Percentiles rank a stretch among this genome's conserved stretches.
phyloP scores from a whole-genome alignment of 1,139 yeast genomes.

The Kurtzmaniella quercitrusa region DNA sequence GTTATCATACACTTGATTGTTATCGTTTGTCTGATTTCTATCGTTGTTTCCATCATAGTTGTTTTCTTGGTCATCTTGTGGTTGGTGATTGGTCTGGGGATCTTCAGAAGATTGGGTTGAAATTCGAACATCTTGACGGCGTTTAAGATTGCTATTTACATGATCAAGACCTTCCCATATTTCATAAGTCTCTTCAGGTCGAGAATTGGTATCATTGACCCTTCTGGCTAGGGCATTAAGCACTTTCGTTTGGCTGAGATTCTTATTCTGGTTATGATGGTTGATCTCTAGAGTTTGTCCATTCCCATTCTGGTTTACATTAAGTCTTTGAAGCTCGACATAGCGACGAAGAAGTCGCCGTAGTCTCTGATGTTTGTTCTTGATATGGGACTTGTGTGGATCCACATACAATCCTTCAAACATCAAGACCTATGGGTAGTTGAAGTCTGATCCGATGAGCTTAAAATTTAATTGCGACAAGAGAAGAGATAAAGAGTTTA shows the following conservation, averaged over 20 bases:
- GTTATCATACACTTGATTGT: conserved; percentile 9
- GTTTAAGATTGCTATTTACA: conserved; percentile 12
- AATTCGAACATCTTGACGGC: conserved; percentile 5
- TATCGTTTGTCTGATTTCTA: conserved; percentile 1
- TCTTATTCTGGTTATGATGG: too few species aligned
- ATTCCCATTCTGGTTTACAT: too few species aligned
- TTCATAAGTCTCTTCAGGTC: conserved; percentile 37
- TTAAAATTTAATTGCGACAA: neutral
- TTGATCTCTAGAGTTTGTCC: too few species aligned
- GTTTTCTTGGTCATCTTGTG: neutral
- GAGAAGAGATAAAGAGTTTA: neutral
- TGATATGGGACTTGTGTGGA: conserved; percentile 10
- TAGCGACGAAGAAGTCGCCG: conserved; percentile 16
- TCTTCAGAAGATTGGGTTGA: neutral
- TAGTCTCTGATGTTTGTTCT: conserved; percentile 13
- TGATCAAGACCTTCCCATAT: conserved; percentile 28
- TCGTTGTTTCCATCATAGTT: neutral
- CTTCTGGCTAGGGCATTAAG: neutral
- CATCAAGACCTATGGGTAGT: conserved; percentile 9
- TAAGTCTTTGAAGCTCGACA: conserved; percentile 14
- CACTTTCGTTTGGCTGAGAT: neutral
- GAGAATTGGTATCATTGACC: conserved; percentile 2
- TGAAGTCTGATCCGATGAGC: neutral
- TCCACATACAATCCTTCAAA: conserved; percentile 18
- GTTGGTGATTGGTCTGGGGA: neutral